phyloP scores from a whole-genome alignment of 2,329 filamentous ascomycete genomes.

The Cladosporium velox region DNA sequence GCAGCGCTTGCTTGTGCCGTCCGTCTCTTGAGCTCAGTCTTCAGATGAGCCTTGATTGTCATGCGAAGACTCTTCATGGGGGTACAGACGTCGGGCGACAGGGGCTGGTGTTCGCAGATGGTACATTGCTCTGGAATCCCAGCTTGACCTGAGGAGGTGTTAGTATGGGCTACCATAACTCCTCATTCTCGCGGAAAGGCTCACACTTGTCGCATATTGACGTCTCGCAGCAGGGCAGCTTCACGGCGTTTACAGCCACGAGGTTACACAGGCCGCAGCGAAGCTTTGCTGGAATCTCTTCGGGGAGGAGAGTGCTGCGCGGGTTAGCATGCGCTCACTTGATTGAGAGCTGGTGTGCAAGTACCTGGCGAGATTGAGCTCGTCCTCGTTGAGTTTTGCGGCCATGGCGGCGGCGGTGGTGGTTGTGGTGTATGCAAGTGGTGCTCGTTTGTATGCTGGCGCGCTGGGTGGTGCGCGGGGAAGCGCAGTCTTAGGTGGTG shows the following conservation, averaged over 20 bases:
- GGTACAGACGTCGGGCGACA: conserved; percentile 83
- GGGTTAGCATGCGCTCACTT: background rate
- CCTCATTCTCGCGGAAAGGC: conserved; percentile 34
- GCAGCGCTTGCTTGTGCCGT: conserved; percentile 51
- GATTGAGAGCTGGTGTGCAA: background rate
- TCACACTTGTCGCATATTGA: conserved; percentile 88
- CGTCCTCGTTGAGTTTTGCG: conserved; percentile 14
- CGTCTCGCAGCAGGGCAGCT: conserved; percentile 92
- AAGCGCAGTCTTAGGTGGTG: conserved; percentile 4
- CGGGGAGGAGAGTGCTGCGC: conserved; percentile 11
- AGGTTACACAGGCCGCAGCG: conserved; percentile 93
- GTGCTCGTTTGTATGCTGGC: conserved; percentile 10
- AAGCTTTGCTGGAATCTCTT: conserved; percentile 93
- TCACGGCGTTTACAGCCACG: conserved; percentile 85
- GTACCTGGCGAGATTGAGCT: conserved; percentile 13
- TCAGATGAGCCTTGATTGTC: conserved; percentile 87
- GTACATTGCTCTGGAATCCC: conserved; percentile 60
- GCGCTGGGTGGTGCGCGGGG: background rate
- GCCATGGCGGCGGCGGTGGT: conserved; percentile 13
- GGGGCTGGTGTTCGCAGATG: conserved; percentile 87
- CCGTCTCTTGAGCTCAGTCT: conserved; percentile 87
- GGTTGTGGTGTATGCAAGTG: background rate
- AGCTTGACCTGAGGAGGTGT: conserved; percentile 64
- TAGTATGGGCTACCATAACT: conserved; percentile 22
- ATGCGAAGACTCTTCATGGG: conserved; percentile 88